A percentile compares a stretch with the other conserved stretches of the same genome.
phyloP scores from a whole-genome alignment of 2,329 filamentous ascomycete species.

The Cladosporium colombiae region DNA sequence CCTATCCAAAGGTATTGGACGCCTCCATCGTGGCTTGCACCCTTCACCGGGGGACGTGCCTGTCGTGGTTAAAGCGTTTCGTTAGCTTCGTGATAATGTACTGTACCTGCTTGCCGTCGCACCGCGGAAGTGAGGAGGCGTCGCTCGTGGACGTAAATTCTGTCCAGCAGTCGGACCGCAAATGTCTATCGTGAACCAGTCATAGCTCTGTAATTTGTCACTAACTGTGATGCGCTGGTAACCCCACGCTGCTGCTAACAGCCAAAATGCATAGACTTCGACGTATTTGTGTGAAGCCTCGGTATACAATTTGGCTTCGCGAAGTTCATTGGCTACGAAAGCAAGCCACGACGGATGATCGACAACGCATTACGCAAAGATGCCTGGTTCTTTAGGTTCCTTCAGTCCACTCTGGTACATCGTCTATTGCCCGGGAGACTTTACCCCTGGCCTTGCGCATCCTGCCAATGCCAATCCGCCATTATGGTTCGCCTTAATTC shows the following conservation, averaged over 20 bases:
- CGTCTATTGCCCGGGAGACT: constrained; percentile 1
- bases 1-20: not conserved
- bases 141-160: not conserved
- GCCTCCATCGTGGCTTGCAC: not conserved
- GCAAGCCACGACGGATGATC: not conserved
- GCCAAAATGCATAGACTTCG: not conserved
- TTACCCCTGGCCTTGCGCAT: not conserved
- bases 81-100: not conserved
- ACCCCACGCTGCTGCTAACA: not conserved
- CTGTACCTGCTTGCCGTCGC: not conserved
- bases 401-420: not conserved
- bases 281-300: constrained; percentile 1
- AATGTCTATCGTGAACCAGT: not conserved
- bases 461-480: not conserved
- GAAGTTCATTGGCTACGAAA: not conserved
- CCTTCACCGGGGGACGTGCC: not conserved
- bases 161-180: not conserved
- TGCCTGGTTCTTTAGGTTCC: not conserved
- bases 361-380: not conserved
- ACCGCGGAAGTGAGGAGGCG: not conserved
- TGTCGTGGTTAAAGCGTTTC: not conserved
- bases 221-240: not conserved
- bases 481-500: not conserved
- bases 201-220: constrained; percentile 7
- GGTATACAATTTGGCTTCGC: constrained; percentile 8